Percentiles rank a stretch among this genome's conserved stretches.
phyloP scores from a whole-genome alignment of 352 stramenopile genomes.

The Phytophthora europaea region DNA sequence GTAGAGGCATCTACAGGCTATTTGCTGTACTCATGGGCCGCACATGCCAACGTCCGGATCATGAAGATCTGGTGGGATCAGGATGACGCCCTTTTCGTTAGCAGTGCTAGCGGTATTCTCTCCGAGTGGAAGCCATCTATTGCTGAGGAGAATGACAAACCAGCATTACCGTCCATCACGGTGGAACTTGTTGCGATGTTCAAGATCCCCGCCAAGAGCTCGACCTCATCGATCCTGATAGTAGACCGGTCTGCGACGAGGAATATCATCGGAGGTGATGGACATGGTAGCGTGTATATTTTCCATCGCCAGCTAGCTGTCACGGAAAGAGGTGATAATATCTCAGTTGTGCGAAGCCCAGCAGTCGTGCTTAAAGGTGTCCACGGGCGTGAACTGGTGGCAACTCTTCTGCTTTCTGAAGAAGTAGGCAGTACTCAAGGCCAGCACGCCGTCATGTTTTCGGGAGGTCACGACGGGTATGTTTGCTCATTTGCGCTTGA shows the following conservation, averaged over 20 bases:
- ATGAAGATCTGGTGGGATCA: slow-evolving; percentile 83
- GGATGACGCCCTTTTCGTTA: slow-evolving; percentile 63
- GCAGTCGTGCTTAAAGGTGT: slow-evolving; percentile 54
- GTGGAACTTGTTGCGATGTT: slow-evolving; percentile 60
- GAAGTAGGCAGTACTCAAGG: slow-evolving; percentile 5
- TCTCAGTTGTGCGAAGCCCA: slow-evolving; percentile 20
- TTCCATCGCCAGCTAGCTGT: slow-evolving; percentile 55
- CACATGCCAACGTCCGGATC: slow-evolving; percentile 59
- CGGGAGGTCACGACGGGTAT: slow-evolving; percentile 85
- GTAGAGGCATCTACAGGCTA: slow-evolving; percentile 50
- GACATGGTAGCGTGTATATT: slow-evolving; percentile 73
- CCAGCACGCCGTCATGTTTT: slow-evolving; percentile 49
- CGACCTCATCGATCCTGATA: slow-evolving; percentile 58
- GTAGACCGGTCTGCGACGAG: slow-evolving; percentile 51
- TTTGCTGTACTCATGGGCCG: slow-evolving; percentile 54
- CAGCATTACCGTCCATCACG: slow-evolving; percentile 7
- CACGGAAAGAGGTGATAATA: background rate
- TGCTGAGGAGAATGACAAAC: slow-evolving; percentile 1
- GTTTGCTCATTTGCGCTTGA: slow-evolving; percentile 71
- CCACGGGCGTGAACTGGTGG: slow-evolving; percentile 78
- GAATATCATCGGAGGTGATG: slow-evolving; percentile 79
- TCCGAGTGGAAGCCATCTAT: slow-evolving; percentile 62
- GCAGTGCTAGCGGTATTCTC: slow-evolving; percentile 67
- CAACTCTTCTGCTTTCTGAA: slow-evolving; percentile 58
- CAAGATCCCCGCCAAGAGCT: slow-evolving; percentile 69